A percentile compares a stretch with the other conserved stretches of the same genome.
phyloP scores from a whole-genome alignment of 352 stramenopile genomes.

The Phytophthora boehmeriae region DNA sequence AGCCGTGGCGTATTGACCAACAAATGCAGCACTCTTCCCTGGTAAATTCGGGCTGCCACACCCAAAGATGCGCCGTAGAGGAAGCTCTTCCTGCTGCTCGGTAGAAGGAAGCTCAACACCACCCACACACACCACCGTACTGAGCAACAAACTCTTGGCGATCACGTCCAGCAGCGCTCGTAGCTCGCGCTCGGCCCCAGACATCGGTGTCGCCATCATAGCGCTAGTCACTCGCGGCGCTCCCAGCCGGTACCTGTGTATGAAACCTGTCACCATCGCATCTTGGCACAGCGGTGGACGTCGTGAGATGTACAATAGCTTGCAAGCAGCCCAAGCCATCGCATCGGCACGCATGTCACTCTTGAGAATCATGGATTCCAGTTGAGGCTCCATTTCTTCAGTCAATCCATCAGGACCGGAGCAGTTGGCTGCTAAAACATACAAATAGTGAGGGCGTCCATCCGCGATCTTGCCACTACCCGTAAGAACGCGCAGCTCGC shows the following conservation, averaged over 20 bases:
- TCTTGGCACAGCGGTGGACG: conserved; percentile 48
- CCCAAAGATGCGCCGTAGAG: conserved; percentile 40
- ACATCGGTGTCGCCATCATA: conserved; percentile 38
- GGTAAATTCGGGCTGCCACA: conserved; percentile 37
- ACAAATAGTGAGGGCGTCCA: conserved; percentile 33
- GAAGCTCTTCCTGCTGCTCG: conserved; percentile 10
- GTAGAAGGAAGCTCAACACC: conserved; percentile 32
- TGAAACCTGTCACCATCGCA: conserved; percentile 44
- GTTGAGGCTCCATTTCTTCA: conserved; percentile 16
- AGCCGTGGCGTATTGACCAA: conserved; percentile 37
- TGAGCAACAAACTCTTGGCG: conserved; percentile 45
- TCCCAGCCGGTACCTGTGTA: conserved; percentile 40
- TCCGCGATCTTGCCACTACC: conserved; percentile 16
- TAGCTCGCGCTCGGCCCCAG: conserved; percentile 40
- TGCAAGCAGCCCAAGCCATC: conserved; percentile 55
- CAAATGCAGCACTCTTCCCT: conserved; percentile 37
- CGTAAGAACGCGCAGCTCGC: conserved; percentile 24
- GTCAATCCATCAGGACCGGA: conserved; percentile 18
- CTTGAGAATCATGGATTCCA: conserved; percentile 35
- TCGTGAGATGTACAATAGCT: conserved; percentile 43
- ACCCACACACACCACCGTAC: conserved; percentile 43
- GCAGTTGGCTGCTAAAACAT: conserved; percentile 38
- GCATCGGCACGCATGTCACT: conserved; percentile 49
- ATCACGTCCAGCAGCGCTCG: conserved; percentile 41
- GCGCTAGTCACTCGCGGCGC: conserved; percentile 26